Base-by-base conservation (phyloP, 129 eudicot genomes). In the Cynara cardunculus region DNA sequence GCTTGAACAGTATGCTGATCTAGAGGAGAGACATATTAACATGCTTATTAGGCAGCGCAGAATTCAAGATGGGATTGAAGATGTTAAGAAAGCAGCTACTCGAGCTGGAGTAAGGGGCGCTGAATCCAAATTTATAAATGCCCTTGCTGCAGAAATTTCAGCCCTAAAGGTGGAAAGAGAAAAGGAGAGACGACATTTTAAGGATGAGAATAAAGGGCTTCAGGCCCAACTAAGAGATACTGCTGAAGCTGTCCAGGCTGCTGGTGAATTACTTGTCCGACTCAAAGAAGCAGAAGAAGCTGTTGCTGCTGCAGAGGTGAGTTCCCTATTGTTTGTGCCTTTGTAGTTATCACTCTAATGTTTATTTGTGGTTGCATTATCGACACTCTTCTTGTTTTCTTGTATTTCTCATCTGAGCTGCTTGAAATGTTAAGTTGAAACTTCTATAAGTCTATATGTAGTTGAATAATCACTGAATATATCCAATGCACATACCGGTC, bases 221-320 rank as follows among this genome's bases (percentile, higher is more conserved):
- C 97, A 92, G 70, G 92, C 91, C 44, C 99, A 95, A 73, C 78
- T 95, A 75, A 88, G 94, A 65, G 99, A 95, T 81, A 95, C 99
- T 67, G 93, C 95, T 11, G 99, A 95, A 82, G 99, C 99, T 84
- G 97, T 95, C 77, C 97, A 95, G 80, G 99, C 99, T 77, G 99
- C 99, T 44, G 91, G 99, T 44, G 99, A 95, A 77, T 87, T 95
- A 65, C 91, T 95, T 71, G 99, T 95, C 66, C 88, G 97, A 53
- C 99, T 95, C 39, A 92, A 87, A 85, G 99, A 95, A 74, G 97
- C 97, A 49, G 99, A 95, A 87, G 97, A 90, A 84, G 93, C 93
- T 35, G 85, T 92, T 74, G 92, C 91, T 82, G 76, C 88, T 82
- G 90, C 99, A 46, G 89, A 92, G 92, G 99, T 95, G 70, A 87